phyloP scores from a whole-genome alignment of 83 land plant species.

The Thuja plicata region DNA sequence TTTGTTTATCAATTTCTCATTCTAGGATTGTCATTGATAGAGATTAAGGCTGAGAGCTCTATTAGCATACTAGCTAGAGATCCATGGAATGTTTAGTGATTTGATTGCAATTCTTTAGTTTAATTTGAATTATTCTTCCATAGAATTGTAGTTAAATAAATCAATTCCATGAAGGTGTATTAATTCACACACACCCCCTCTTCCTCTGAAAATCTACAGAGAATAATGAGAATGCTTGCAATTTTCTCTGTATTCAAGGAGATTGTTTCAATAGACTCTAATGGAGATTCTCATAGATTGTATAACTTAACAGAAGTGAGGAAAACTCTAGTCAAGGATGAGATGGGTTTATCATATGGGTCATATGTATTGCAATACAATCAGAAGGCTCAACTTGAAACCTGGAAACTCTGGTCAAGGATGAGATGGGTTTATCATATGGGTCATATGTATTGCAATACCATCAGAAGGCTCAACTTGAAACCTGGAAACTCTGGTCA shows the following conservation, averaged over 20 bases:
- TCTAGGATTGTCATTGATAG: no score
- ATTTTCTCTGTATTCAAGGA: conserved; percentile 40
- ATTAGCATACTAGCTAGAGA: no score
- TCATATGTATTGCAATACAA: conserved; percentile 61
- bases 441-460: conserved; percentile 58
- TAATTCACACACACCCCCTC: no score
- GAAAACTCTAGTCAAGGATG: conserved; percentile 35
- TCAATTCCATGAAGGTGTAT: no score
- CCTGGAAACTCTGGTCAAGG: conserved; percentile 56
- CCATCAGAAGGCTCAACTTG: conserved; percentile 50
- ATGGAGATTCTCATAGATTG: conserved; percentile 5
- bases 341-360: conserved; percentile 39
- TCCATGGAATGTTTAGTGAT: no score
- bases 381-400: conserved; percentile 45
- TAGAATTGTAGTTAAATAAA: no score
- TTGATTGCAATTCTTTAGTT: no score
- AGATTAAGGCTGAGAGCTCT: no score
- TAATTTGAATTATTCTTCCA: no score
- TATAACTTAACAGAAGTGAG: conserved; percentile 51
- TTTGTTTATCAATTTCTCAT: no score
- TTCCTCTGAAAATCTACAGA: conserved; percentile 37
- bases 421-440: conserved; percentile 35
- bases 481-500: conserved; percentile 59
- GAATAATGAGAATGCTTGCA: conserved; percentile 57
- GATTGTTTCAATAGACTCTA: background rate